Base-by-base conservation (phyloP, 495 filamentous ascomycete species). In the Chlorociboria aeruginascens region DNA sequence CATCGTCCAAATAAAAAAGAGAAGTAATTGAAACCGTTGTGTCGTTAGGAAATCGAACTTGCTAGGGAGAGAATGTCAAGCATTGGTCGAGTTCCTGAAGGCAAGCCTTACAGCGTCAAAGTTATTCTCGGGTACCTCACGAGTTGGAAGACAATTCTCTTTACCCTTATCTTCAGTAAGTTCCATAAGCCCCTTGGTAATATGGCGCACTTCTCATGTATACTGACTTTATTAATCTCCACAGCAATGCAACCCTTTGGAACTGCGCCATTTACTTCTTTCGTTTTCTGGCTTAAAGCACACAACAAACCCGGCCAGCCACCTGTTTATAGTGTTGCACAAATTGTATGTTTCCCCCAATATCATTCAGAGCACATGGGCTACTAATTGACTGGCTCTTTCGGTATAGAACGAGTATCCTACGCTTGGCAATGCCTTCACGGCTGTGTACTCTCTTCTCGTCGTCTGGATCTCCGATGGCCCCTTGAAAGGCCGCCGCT, bases 261-360 rank as follows among this genome's bases (percentile, higher is more conserved):
- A 30, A 38, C 20, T 35, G 39, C 43, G 35, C 45, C 51, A 3
- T 29, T 34, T 3, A 53, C 51, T 13, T 49, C 51, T 8, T 53
- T 53, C 31, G 50, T 53, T 3, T 53, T 53, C 32, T 53, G 50
- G 50, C 30, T 48, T 7, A 53, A 53, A 44, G 50, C 50, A 43
- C 50, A 53, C 32, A 53, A 53, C 32, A 48, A 53, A 29, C 3
- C 14, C 8, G 50, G 50, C 16, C 43, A 53, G 32, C 37, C 37
- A 29, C n/a, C 20, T 14, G 50, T 48, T 0, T 48, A 53, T 28
- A 48, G 30, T 10, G 40, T 48, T 40, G 44, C 50, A 4, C 50
- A 53, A 32, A 53, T 53, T 20, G 49, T 52, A 46, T 35, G 33
- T 41, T 11, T 32, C 11, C 11, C 9, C 17, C 6, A 9, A 16